These are phyloP conservation scores for Emergomyces pasteurianus DNA, from an alignment of 2,329 filamentous ascomycete species.

Conservation along the genomic window DNA sequence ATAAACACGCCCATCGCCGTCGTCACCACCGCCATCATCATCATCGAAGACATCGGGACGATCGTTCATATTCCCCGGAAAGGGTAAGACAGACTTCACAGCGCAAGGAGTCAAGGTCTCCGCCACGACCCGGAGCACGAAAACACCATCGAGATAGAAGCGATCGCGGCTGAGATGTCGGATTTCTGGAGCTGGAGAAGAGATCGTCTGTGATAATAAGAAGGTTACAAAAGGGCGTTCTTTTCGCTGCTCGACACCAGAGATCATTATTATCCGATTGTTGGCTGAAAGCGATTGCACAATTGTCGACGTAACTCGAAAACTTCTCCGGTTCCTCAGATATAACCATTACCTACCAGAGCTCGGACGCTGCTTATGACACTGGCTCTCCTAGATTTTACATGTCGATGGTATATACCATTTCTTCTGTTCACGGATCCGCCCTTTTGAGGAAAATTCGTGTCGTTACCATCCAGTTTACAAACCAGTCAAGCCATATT, in stretches of 20 bases:
- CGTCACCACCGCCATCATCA: conserved; percentile 39
- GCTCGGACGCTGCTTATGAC: background rate
- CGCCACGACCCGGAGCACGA: conserved; percentile 7
- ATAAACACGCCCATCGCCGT: conserved; percentile 32
- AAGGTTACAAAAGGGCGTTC: background rate
- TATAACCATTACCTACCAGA: background rate
- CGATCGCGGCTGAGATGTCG: conserved; percentile 12
- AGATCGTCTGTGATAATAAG: background rate
- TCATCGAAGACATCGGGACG: conserved; percentile 21
- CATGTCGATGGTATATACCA: background rate
- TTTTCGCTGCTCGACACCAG: background rate
- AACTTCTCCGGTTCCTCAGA: background rate
- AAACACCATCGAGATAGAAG: conserved; percentile 18
- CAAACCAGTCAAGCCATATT: background rate
- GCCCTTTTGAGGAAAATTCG: background rate
- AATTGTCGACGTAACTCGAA: background rate
- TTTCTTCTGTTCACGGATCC: background rate
- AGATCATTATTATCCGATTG: background rate
- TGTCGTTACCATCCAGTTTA: background rate
- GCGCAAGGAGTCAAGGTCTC: conserved; percentile 17
- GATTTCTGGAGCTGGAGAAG: background rate
- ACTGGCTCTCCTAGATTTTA: background rate
- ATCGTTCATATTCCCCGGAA: conserved; percentile 20
- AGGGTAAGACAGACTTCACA: conserved; percentile 17
- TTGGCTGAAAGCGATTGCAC: background rate